Base-by-base conservation (phyloP, 805 yeast species). In the Saturnispora sekii region DNA sequence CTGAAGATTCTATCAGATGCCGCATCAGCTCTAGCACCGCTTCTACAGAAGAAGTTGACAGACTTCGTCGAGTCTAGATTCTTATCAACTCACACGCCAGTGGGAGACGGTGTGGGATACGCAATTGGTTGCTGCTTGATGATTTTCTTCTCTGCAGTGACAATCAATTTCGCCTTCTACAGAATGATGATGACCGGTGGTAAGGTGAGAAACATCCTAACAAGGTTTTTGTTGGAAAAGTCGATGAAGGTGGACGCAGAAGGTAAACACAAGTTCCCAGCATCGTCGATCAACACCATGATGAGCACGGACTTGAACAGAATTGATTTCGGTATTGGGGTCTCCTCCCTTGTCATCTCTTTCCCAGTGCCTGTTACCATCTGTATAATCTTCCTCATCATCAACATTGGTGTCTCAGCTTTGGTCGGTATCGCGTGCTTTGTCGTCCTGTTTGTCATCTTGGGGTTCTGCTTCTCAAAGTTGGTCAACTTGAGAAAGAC, bases 281-380 rank as follows among this genome's bases (percentile, higher is more conserved):
- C 75, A 32, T 85, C 93, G 46, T 79, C 77, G 49, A 72, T 88
- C 45, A 84, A 90, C 32, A 78, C 87, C 10, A 64, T 87, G 57
- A 77, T 87, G 65, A 84, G 89, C 45, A 78, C 95, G 0, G 96
- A 88, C 60, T 65, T 87, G 36, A 72, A 86, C 30, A 76, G 95
- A 59, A 69, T 87, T 30, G 95, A 85, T 60, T 72, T 84, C 51
- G 85, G 88, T 8, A 58, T 80, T 32, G 79, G 78, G 1, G 80
- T 79, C 48, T 77, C 81, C 54, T 85, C 85, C 12, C 77, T 82
- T 53, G 55, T 80, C 31, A 60, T 81, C 50, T 66, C 77, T 1
- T 79, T 81, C 58, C 84, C 86, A 0, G 65, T 81, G 5, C 72
- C 85, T 0, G 64, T 85, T 41, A 68, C 69, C 5, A 75, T 83